A percentile compares a stretch with the other conserved stretches of the same genome.
These are phyloP conservation scores for Colletotrichum falcatum DNA, from an alignment of 2,329 filamentous ascomycete species.

Conservation along the genomic window DNA sequence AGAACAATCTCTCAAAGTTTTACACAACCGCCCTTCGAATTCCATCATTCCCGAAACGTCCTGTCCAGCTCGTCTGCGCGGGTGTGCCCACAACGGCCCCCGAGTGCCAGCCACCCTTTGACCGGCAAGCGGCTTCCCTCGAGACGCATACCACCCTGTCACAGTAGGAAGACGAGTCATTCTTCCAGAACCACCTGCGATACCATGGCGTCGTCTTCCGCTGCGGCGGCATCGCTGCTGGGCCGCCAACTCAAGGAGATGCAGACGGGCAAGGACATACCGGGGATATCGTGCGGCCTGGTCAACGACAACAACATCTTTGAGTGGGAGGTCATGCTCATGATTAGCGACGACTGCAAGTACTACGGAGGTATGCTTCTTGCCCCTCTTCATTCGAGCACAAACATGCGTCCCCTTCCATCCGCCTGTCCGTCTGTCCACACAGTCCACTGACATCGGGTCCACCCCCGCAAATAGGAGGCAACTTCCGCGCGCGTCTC, in stretches of 20 bases:
- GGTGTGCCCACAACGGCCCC: neutral
- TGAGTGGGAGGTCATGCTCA: conserved; percentile 99
- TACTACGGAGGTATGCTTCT: conserved; percentile 81
- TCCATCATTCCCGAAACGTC: neutral
- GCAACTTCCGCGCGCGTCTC: conserved; percentile 89
- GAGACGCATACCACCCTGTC: neutral
- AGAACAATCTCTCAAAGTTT: neutral
- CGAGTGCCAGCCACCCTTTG: conserved; percentile 9
- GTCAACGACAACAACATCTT: conserved; percentile 89
- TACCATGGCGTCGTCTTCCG: conserved; percentile 57
- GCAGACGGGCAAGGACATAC: conserved; percentile 89
- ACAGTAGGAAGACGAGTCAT: neutral
- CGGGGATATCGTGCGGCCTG: conserved; percentile 92
- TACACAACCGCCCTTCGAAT: neutral
- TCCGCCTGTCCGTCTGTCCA: neutral
- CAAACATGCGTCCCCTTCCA: neutral
- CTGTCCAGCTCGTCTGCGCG: neutral
- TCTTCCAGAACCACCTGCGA: neutral
- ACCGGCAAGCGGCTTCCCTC: neutral
- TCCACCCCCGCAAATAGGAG: conserved; percentile 66
- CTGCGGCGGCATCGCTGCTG: conserved; percentile 79
- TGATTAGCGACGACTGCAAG: conserved; percentile 95
- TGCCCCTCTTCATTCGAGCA: neutral
- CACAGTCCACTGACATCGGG: conserved; percentile 2
- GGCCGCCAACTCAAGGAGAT: conserved; percentile 92